Base-by-base conservation (phyloP, 2,329 filamentous ascomycete species). In the Fonsecaea monophora region DNA sequence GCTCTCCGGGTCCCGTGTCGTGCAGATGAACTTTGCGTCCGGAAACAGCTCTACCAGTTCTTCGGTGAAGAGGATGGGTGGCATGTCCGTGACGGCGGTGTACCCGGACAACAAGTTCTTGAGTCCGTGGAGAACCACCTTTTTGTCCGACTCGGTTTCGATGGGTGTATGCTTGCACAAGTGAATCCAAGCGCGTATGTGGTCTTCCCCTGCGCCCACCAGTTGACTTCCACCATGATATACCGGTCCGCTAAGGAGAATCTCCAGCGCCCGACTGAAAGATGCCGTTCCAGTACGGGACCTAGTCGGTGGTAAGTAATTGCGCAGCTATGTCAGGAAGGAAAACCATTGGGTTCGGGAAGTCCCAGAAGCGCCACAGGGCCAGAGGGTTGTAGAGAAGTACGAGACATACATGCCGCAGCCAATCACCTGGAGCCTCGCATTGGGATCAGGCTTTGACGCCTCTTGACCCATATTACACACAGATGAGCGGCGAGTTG, bases 121-220 rank as follows among this genome's bases (percentile, higher is more conserved):
- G 59, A 61, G 59, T 13, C 32, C 45, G 2, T 53, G 37, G 32
- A 61, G 59, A 7, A 53, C 59, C 13, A 37, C n/a, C 8, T 61
- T 61, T 53, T 34, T 38, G 18, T 61, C 59, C 45, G 32, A 45
- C 37, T 61, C 45, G 32, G 32, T 10, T 45, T 53, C 34, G 59
- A 61, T 53, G 32, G 59, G 45, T 40, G 59, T 61, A 18, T 61
- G 45, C 59, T 61, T 61, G 59, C 45, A 40, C 34, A 61, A 13
- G 34, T 40, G 42, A 32, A 38, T 61, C 59, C 45, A 61, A 34
- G 40, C 32, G 12, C 59, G 59, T 15, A 61, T 53, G 48, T 61
- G 59, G 25, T 53, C 21, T 18, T 53, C 59, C 6, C 59, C 45
- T 1, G 45, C 59, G 32, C 59, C 59, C 21, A 53, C 59, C 18